Evolutionary conservation across 305 asterid species (phyloP).

Genomic region (Fraxinus floribunda): DNA sequence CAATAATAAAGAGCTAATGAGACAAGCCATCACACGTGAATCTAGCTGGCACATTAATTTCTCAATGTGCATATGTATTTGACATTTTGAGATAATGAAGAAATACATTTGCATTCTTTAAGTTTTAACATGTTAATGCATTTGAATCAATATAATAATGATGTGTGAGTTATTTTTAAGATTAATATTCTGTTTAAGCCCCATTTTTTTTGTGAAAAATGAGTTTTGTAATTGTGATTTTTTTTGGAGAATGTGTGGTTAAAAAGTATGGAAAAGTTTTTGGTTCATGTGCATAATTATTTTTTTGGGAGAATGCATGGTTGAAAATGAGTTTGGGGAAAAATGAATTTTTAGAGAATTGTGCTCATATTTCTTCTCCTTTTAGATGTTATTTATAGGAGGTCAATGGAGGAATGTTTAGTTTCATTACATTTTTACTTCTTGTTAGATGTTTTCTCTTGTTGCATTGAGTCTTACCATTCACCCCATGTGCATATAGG

Average conservation of each 20-base stretch:
- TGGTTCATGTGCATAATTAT: background rate
- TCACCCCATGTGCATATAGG: slow-evolving; percentile 44
- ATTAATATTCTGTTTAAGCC: background rate
- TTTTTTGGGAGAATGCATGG: background rate
- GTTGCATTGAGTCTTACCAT: slow-evolving; percentile 15
- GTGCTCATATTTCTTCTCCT: background rate
- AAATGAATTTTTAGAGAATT: background rate
- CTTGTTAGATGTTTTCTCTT: slow-evolving; percentile 21
- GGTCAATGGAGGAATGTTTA: background rate
- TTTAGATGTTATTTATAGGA: background rate
- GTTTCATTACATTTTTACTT: slow-evolving; percentile 13
- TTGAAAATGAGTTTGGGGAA: background rate
- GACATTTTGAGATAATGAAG: background rate
- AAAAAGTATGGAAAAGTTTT: background rate
- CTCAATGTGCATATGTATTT: background rate
- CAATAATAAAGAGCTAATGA: background rate
- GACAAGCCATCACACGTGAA: slow-evolving; percentile 1
- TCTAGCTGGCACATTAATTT: slow-evolving; percentile 2
- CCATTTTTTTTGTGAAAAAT: background rate
- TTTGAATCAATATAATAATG: background rate
- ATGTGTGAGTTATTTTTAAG: background rate
- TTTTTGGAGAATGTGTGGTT: background rate
- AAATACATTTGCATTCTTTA: slow-evolving; percentile 18
- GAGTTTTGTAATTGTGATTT: background rate
- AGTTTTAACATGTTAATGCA: background rate